A percentile compares a stretch with the other conserved stretches of the same genome.
phyloP scores from a whole-genome alignment of 208 protist genomes.

The Crithidia thermophila region DNA sequence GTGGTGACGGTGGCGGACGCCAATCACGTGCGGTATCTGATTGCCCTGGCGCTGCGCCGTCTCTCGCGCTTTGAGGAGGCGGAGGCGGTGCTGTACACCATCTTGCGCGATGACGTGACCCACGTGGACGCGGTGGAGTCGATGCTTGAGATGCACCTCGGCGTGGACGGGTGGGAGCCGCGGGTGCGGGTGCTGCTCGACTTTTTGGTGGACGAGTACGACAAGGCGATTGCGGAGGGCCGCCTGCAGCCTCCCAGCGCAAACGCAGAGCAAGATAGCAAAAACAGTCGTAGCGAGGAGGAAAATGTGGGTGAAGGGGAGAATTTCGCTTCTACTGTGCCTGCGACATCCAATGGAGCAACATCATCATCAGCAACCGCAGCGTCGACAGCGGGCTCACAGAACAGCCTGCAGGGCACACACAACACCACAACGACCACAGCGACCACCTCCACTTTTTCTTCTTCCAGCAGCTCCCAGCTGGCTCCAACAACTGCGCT shows the following conservation, averaged over 20 bases:
- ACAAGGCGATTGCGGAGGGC: conserved; percentile 14
- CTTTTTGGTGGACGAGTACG: conserved; percentile 37
- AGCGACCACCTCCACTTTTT: neutral
- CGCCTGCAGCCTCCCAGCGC: conserved; percentile 3
- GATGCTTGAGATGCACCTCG: conserved; percentile 75
- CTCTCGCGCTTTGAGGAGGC: conserved; percentile 48
- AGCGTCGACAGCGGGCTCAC: too few relatives aligned
- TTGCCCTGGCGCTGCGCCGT: conserved; percentile 56
- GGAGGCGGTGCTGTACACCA: conserved; percentile 43
- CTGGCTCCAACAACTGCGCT: neutral
- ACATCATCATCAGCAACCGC: too few relatives aligned
- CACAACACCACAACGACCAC: neutral
- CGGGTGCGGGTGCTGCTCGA: conserved; percentile 59
- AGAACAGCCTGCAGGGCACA: neutral
- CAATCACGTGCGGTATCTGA: conserved; percentile 75
- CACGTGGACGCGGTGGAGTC: conserved; percentile 76
- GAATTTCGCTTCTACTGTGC: too few relatives aligned
- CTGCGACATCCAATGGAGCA: too few relatives aligned
- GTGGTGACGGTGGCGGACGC: conserved; percentile 53
- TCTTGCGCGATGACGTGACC: conserved; percentile 46
- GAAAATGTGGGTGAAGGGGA: conserved; percentile 4
- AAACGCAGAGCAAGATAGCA: neutral
- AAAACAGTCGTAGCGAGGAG: neutral
- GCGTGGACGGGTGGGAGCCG: conserved; percentile 38
- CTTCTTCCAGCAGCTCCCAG: neutral